These are phyloP conservation scores for Syzygium jambos DNA, from an alignment of 345 rosid species.

Conservation along the genomic window DNA sequence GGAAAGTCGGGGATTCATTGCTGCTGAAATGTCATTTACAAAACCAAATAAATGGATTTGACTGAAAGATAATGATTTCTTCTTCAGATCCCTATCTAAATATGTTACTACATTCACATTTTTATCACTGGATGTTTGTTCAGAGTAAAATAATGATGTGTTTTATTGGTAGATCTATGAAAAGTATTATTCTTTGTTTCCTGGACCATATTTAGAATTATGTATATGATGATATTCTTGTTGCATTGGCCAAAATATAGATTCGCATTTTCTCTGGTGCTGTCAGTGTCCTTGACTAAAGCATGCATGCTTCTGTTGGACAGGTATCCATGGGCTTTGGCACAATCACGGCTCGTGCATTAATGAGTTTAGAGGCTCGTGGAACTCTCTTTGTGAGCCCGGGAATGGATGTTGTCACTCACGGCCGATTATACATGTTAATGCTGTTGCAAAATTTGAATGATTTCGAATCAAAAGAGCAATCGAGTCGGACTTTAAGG, in stretches of 20 bases:
- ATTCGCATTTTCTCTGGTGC: not conserved
- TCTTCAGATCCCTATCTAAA: not conserved
- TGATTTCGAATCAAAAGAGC: too few species aligned
- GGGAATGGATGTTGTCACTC: conserved; percentile 65
- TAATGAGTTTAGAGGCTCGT: conserved; percentile 91
- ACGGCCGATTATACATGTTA: not conserved
- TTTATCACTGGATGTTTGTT: not conserved
- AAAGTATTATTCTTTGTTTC: not conserved
- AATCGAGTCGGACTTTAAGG: too few species aligned
- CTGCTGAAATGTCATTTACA: not conserved
- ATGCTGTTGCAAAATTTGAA: too few species aligned
- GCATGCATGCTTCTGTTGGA: not conserved
- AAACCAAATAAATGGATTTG: not conserved
- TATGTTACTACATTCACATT: not conserved
- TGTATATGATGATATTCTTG: not conserved
- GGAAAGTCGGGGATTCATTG: not conserved
- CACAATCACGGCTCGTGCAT: conserved; percentile 69
- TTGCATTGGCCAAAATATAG: not conserved
- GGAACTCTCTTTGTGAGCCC: conserved; percentile 81
- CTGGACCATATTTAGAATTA: not conserved
- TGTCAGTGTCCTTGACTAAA: not conserved
- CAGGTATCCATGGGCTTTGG: conserved; percentile 98
- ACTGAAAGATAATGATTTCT: not conserved
- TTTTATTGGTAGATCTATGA: not conserved
- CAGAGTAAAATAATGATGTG: not conserved